Evolutionary conservation across 2,329 filamentous ascomycete genomes (phyloP).

Genomic region (Scytalidium lignicola): DNA sequence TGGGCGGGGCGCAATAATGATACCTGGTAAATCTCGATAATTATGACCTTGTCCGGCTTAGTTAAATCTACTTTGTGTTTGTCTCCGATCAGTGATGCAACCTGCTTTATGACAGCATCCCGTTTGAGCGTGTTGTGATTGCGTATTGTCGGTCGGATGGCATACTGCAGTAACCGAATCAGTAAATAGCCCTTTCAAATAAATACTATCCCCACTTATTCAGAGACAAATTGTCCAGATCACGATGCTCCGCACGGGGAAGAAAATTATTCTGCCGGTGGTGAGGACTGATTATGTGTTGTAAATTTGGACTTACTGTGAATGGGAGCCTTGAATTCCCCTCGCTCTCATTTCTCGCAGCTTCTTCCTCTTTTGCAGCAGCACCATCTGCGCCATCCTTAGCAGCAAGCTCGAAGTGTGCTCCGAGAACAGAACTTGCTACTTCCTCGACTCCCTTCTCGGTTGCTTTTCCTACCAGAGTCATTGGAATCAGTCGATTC

Average conservation of each 20-base stretch:
- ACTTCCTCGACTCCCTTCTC: conserved; percentile 63
- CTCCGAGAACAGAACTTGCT: conserved; percentile 55
- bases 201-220: too few relatives aligned
- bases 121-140: conserved; percentile 67
- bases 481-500: conserved; percentile 54
- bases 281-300: too few relatives aligned
- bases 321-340: background rate
- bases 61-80: conserved; percentile 74
- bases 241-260: too few relatives aligned
- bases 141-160: conserved; percentile 74
- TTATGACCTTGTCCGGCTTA: conserved; percentile 70
- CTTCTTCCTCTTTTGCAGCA: conserved; percentile 11
- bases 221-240: too few relatives aligned
- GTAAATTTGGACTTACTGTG: background rate
- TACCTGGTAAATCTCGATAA: conserved; percentile 79
- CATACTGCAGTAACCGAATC: conserved; percentile 52
- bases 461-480: conserved; percentile 57
- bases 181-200: background rate
- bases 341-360: conserved; percentile 9
- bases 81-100: conserved; percentile 56
- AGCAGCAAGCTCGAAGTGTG: conserved; percentile 51
- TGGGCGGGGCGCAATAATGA: conserved; percentile 18
- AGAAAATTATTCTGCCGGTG: too few relatives aligned
- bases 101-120: conserved; percentile 63
- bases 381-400: conserved; percentile 8